Conservation (phyloP, 163 green algal genomes). For the Scenedesmus sp. region DNA sequence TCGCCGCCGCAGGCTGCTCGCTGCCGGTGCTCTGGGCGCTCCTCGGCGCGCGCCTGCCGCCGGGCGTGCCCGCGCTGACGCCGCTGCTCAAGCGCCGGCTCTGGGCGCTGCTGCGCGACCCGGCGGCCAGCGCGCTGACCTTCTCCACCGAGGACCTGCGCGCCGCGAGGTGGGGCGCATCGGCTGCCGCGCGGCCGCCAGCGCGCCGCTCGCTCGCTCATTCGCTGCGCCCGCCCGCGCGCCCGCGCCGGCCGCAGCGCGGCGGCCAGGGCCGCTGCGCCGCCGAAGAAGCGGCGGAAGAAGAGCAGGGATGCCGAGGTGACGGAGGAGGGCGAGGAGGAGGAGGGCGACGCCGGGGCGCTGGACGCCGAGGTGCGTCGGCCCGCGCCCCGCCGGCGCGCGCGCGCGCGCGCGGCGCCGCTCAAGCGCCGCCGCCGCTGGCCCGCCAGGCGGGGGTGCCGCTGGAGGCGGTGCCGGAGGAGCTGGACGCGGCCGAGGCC, state of each 20-base stretch:
- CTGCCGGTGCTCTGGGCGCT: conserved; percentile 46
- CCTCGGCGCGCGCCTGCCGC: conserved; percentile 33
- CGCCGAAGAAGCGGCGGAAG: no score
- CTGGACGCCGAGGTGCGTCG: no score
- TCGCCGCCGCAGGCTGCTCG: conserved; percentile 41
- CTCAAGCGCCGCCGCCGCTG: neutral
- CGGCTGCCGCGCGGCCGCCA: no score
- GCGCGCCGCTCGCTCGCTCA: no score
- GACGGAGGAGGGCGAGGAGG: no score
- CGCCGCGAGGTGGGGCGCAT: conserved; percentile 8
- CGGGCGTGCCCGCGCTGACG: conserved; percentile 30
- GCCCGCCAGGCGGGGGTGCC: neutral
- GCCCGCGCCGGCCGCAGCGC: no score
- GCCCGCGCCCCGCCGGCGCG: no score
- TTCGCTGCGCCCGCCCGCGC: no score
- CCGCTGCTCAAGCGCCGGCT: conserved; percentile 35
- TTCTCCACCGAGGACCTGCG: conserved; percentile 20
- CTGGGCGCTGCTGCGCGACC: conserved; percentile 42
- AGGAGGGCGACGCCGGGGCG: no score
- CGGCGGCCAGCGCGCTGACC: conserved; percentile 16
- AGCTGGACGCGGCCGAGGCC: conserved; percentile 28
- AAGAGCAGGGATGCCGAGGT: no score
- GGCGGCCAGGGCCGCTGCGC: no score
- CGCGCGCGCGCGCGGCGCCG: neutral
- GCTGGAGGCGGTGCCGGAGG: conserved; percentile 9